Evolutionary conservation across 345 rosid species (phyloP).

Genomic region (Anastatica hierochuntica): DNA sequence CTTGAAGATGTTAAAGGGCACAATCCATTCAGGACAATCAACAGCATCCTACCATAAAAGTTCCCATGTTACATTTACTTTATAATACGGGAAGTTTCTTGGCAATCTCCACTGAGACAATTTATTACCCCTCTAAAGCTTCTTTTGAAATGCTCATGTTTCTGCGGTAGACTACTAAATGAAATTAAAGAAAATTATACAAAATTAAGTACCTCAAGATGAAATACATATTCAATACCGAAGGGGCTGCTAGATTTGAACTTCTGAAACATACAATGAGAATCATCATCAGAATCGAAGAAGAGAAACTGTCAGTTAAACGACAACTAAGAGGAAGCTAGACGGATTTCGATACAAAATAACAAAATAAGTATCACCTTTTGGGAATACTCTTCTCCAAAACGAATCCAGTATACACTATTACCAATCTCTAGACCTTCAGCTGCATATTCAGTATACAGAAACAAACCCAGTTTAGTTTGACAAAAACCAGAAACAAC

Average conservation of each 20-base stretch:
- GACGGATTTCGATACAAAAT: neutral
- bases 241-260: slow-evolving; percentile 68
- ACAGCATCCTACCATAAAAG: slow-evolving; percentile 74
- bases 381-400: slow-evolving; percentile 70
- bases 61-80: neutral
- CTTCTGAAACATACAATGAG: slow-evolving; percentile 44
- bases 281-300: slow-evolving; percentile 7
- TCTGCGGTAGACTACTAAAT: slow-evolving; percentile 3
- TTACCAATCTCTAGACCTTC: slow-evolving; percentile 65
- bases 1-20: slow-evolving; percentile 84
- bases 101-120: neutral
- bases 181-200: neutral
- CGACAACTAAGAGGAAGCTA: too few relatives aligned
- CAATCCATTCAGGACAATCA: slow-evolving; percentile 98
- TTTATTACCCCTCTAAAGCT: neutral
- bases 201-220: slow-evolving; percentile 59
- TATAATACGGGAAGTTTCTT: neutral
- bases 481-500: neutral
- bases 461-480: slow-evolving; percentile 10
- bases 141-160: neutral
- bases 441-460: slow-evolving; percentile 44
- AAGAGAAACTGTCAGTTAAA: neutral
- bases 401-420: slow-evolving; percentile 80
- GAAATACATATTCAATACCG: slow-evolving; percentile 87
- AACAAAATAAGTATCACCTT: slow-evolving; percentile 38